A percentile compares a stretch with the other conserved stretches of the same genome.
phyloP scores from a whole-genome alignment of 192 early-diverging fungal species.

The Linnemannia hyalina region DNA sequence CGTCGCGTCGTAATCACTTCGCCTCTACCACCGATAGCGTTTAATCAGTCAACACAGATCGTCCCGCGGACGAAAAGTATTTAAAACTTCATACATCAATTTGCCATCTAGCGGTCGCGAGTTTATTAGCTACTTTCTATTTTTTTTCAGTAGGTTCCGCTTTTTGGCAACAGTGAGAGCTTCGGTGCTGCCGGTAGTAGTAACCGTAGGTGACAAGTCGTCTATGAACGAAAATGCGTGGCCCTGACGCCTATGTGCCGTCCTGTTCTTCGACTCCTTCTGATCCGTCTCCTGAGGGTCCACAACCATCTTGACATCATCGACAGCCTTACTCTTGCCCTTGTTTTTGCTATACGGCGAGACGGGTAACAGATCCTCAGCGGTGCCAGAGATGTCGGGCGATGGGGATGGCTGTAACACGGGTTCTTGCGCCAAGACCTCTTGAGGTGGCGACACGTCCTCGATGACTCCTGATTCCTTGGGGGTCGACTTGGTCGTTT shows the following conservation, averaged over 20 bases:
- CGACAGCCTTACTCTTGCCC: constrained; percentile 13
- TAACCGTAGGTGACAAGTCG: background rate
- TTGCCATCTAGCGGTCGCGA: background rate
- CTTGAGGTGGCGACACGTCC: background rate
- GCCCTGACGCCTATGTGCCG: background rate
- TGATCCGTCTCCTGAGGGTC: constrained; percentile 8
- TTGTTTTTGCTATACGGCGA: background rate
- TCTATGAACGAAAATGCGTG: background rate
- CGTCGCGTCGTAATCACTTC: no score
- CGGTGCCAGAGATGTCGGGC: background rate
- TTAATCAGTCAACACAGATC: background rate
- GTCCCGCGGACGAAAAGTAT: background rate
- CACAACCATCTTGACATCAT: background rate
- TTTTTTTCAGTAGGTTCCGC: constrained; percentile 25
- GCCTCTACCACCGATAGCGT: no score
- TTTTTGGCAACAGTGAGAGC: constrained; percentile 22
- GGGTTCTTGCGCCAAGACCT: background rate
- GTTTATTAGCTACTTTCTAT: background rate
- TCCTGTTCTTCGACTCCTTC: background rate
- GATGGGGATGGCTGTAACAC: background rate
- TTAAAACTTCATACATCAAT: no score
- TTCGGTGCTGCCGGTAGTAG: background rate
- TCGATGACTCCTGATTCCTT: background rate
- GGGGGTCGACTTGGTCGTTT: background rate
- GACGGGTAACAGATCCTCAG: background rate